These are phyloP conservation scores for Sporodiniella umbellata DNA, from an alignment of 371 early-diverging fungal species.

Conservation along the genomic window DNA sequence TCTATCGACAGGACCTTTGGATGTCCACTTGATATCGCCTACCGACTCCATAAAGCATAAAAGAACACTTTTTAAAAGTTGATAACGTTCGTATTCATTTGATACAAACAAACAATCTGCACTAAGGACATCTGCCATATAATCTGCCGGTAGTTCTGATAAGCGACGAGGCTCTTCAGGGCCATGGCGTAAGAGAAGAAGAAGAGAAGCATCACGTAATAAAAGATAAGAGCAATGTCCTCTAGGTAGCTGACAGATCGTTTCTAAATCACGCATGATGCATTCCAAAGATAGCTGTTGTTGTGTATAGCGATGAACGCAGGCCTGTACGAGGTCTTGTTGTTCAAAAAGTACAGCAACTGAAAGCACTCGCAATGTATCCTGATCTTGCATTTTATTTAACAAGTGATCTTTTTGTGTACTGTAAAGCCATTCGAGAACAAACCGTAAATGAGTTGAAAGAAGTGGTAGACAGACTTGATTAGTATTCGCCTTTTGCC, in stretches of 20 bases:
- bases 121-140: constrained; percentile 45
- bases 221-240: constrained; percentile 30
- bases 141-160: constrained; percentile 39
- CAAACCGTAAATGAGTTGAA: constrained; percentile 40
- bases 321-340: constrained; percentile 34
- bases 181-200: constrained; percentile 37
- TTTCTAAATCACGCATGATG: constrained; percentile 41
- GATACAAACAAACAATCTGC: constrained; percentile 40
- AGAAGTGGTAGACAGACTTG: constrained; percentile 16
- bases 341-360: constrained; percentile 37
- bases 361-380: constrained; percentile 33
- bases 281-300: constrained; percentile 32
- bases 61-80: constrained; percentile 29
- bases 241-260: constrained; percentile 41
- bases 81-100: constrained; percentile 40
- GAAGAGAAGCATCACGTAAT: constrained; percentile 36
- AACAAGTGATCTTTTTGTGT: constrained; percentile 18
- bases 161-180: constrained; percentile 30
- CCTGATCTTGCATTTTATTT: constrained; percentile 21
- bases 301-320: constrained; percentile 31
- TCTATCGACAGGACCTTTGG: constrained; percentile 36
- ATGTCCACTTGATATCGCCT: constrained; percentile 42
- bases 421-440: constrained; percentile 38
- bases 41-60: constrained; percentile 40
- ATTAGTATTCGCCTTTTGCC: constrained; percentile 26